phyloP scores from a whole-genome alignment of 2,329 filamentous ascomycete species.

The Talaromyces sp. region DNA sequence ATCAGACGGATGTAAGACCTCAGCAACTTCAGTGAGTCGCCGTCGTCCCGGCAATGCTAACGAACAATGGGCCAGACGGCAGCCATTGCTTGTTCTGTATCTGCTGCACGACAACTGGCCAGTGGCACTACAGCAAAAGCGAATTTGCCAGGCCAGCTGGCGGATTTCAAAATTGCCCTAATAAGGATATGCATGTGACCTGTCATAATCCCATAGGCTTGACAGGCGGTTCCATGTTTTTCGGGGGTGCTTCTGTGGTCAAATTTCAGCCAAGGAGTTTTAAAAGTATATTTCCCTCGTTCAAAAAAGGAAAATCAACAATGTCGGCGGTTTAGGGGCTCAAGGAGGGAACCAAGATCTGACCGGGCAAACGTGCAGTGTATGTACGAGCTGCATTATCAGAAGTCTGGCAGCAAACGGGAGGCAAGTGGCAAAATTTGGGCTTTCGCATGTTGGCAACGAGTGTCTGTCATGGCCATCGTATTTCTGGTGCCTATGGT shows the following conservation, averaged over 20 bases:
- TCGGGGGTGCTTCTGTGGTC: background rate
- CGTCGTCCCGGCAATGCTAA: background rate
- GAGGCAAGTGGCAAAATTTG: background rate
- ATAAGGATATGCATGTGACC: conserved; percentile 1
- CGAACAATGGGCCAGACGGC: background rate
- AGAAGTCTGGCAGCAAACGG: background rate
- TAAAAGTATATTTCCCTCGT: background rate
- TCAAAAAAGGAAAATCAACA: background rate
- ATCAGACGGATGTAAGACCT: background rate
- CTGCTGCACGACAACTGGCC: conserved; percentile 2
- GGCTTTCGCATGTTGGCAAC: background rate
- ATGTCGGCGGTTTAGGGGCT: background rate
- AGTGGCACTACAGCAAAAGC: background rate
- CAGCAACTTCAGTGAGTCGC: background rate
- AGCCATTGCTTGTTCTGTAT: background rate
- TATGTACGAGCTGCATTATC: background rate
- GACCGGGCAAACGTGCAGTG: background rate
- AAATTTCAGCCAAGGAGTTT: background rate
- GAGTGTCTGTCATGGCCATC: background rate
- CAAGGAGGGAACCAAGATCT: background rate
- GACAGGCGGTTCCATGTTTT: background rate
- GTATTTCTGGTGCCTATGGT: background rate
- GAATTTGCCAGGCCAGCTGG: background rate
- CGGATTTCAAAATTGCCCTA: background rate
- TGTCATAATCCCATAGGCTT: background rate